Evolutionary conservation across 176 grass and related monocot genomes (phyloP).

Genomic region (Triticum dicoccoides): DNA sequence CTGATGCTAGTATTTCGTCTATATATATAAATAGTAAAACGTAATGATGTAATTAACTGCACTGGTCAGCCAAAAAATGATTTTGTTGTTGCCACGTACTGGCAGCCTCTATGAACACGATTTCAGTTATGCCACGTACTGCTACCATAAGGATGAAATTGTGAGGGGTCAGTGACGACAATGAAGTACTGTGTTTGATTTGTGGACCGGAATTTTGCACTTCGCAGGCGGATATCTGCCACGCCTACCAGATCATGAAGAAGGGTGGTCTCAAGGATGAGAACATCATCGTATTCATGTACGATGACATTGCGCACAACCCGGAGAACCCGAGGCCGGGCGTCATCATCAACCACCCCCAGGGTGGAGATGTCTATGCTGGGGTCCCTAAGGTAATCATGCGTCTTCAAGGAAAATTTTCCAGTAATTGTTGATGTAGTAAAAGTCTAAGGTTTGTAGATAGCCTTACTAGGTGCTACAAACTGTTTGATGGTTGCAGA

Average conservation of each 20-base stretch:
- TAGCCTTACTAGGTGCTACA: constrained; percentile 15
- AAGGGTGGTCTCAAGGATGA: constrained; percentile 89
- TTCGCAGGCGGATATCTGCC: constrained; percentile 83
- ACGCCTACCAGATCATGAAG: constrained; percentile 99
- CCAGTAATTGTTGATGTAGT: neutral
- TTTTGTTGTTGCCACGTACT: neutral
- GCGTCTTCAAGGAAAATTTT: constrained; percentile 1
- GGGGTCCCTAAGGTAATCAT: constrained; percentile 83
- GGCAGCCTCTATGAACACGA: neutral
- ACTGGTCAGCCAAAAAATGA: neutral
- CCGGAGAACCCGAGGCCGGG: constrained; percentile 72
- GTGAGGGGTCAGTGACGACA: neutral
- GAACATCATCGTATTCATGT: constrained; percentile 98
- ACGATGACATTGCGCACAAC: constrained; percentile 83
- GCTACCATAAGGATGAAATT: neutral
- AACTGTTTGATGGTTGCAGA: neutral
- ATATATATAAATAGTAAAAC: neutral
- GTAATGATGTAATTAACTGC: neutral
- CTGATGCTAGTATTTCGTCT: neutral
- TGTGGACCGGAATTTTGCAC: neutral
- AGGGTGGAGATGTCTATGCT: constrained; percentile 87
- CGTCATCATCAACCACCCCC: constrained; percentile 87
- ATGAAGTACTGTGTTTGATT: neutral
- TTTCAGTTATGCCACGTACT: neutral
- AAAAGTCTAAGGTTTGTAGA: neutral